Conservation (phyloP, 495 filamentous ascomycete genomes). For the Physcia stellaris region DNA sequence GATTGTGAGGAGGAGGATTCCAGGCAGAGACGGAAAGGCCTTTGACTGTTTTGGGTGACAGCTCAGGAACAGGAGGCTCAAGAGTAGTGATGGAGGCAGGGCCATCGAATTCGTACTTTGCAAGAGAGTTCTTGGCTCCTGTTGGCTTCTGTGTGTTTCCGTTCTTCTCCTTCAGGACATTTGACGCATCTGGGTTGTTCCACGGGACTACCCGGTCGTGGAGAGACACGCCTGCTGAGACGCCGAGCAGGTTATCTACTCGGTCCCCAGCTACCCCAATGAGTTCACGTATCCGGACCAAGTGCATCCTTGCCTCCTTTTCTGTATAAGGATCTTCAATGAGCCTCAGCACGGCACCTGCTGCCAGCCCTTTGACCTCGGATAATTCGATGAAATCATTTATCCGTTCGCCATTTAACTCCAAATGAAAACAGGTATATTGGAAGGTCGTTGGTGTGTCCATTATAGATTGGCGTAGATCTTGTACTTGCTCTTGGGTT, state of each 20-base stretch:
- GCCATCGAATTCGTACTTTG: slow-evolving; percentile 63
- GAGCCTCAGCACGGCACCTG: slow-evolving; percentile 61
- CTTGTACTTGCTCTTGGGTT: slow-evolving; percentile 89
- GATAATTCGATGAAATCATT: slow-evolving; percentile 93
- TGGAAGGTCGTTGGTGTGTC: slow-evolving; percentile 88
- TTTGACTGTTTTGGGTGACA: slow-evolving; percentile 78
- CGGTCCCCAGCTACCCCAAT: slow-evolving; percentile 84
- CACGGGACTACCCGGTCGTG: slow-evolving; percentile 59
- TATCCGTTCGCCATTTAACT: slow-evolving; percentile 69
- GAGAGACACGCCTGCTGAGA: slow-evolving; percentile 74
- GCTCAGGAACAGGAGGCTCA: slow-evolving; percentile 46
- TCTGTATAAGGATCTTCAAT: slow-evolving; percentile 97
- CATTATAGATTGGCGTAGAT: slow-evolving; percentile 91
- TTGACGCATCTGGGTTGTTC: slow-evolving; percentile 22
- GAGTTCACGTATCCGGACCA: slow-evolving; percentile 78
- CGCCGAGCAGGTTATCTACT: slow-evolving; percentile 75
- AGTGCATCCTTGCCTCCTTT: slow-evolving; percentile 92
- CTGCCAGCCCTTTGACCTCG: slow-evolving; percentile 66
- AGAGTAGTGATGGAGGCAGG: slow-evolving; percentile 53
- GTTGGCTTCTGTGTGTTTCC: slow-evolving; percentile 1
- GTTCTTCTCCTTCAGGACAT: slow-evolving; percentile 34
- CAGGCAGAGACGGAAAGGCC: slow-evolving; percentile 77
- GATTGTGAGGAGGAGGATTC: slow-evolving; percentile 89
- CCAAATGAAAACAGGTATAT: slow-evolving; percentile 97
- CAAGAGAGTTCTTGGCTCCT: slow-evolving; percentile 28